Evolutionary conservation across 208 protist genomes (phyloP), one percentile per base, ranked within the genome.

Genomic region (Balamuthia mandrillaris): DNA sequence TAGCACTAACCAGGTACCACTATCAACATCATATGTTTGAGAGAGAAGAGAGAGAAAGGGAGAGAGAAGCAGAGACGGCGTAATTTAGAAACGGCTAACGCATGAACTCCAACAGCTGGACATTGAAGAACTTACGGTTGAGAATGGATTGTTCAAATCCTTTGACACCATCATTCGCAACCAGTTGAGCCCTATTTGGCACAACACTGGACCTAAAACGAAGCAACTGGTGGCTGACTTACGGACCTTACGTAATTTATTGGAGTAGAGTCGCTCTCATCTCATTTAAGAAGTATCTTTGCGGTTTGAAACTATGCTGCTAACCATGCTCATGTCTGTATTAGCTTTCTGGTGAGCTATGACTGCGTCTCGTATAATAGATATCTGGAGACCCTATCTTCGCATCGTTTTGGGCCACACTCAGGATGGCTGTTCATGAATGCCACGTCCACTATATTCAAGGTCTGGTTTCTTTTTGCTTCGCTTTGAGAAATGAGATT

Each of bases 191-290:
- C 27, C 52, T n/a, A 84, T 84, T 3, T 84, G 77, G 77, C 77
- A 84, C 54, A 37, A 65, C 12, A 42, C 68, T 9, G 77, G 77
- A 1, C 77, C 60, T 7, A 84, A 84, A 42, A 84, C 77, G 21
- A 84, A 84, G 35, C 56, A 65, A n/a, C 77, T 84, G 27, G 54
- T 84, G 27, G 18, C 77, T 45, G 77, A 84, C 39, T 45, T 84
- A 5, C n/a, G 60, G 14, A 84, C 77, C 12, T 56, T 84, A n/a
- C 33, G 77, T 18, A 68, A 65, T 33, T 45, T 84, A 9, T 31
- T 84, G 16, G 68, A 37, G 77, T 84, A 14, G 9, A 39, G 2
- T 7, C n/a, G 42, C 1, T 42, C 5, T 31, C 41, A 10, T 6
- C 65, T 35, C 16, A 18, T 7, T 27, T 42, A 0, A 41, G 24